Base-by-base conservation (phyloP, 2,329 filamentous ascomycete genomes). In the Aspergillus eucalypticola region DNA sequence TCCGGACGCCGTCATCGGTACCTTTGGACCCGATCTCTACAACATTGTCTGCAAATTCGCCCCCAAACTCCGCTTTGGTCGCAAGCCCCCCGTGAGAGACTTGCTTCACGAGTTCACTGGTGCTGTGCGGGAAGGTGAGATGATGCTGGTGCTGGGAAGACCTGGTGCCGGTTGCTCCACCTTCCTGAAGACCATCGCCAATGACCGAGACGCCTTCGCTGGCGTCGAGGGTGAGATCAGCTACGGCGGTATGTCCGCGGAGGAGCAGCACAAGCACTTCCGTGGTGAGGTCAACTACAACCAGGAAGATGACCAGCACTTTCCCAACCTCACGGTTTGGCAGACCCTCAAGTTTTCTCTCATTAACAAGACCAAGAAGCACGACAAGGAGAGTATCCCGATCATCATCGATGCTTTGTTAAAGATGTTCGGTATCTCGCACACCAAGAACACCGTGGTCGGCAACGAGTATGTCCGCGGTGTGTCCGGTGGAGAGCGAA, bases 1-100 rank as follows among this genome's bases (percentile, higher is more conserved):
- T 0, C 90, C 90, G 0, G 84, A 90, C 64, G 90, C 90, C 2
- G 81, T 94, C 39, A 63, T 92, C 4, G 90, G 90, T 21, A 92
- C 90, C 0, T 94, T 95, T 71, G 91, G 91, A 0, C 90, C 90
- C 0, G 91, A 94, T 73, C 77, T 94, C 1, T 94, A 91, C 72
- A 83, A 80, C 21, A 76, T 91, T 6, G 67, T 92, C 13, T 80
- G 79, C 32, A 70, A 78, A 6, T 86, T 84, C 59, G 68, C 86
- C 23, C 85, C 85, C 0, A 76, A 78, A 19, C 61, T 86, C 15
- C 78, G 75, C 41, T 74, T 84, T 50, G 78, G 79, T 6, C 78
- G 78, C 50, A 76, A 79, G 19, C 80, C 80, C 4, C 79, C 82
- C 29, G 81, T 81, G 15, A 78, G 84, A 38, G 80, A 81, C 27